Evolutionary conservation across 202 grass and related monocot species (phyloP).

Genomic region (Musa balbisiana): DNA sequence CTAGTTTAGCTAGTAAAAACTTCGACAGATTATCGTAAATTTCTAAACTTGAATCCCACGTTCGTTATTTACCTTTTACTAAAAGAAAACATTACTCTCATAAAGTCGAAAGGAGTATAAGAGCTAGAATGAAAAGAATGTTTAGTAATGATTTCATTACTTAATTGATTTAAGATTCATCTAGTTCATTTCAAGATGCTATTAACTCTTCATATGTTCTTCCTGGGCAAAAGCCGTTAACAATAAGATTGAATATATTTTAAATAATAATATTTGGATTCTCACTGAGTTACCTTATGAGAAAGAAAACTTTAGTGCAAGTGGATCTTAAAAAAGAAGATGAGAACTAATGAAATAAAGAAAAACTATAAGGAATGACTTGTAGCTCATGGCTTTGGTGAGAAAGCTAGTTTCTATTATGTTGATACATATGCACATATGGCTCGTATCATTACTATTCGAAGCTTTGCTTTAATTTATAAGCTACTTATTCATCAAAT

Average conservation of each 20-base stretch:
- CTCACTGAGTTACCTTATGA: not conserved
- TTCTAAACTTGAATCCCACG: not conserved
- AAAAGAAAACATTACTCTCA: not conserved
- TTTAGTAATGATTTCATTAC: not conserved
- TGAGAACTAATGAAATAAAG: not conserved
- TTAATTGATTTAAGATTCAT: not conserved
- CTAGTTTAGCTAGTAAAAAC: too few species aligned
- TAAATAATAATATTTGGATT: too few species aligned
- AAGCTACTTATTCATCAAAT: slow-evolving; percentile 19
- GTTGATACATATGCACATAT: slow-evolving; percentile 8
- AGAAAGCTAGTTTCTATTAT: not conserved
- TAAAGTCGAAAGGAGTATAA: not conserved
- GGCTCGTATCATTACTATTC: not conserved
- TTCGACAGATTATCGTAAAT: too few species aligned
- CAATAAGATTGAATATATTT: slow-evolving; percentile 3
- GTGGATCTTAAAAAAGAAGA: slow-evolving; percentile 22
- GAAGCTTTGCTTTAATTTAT: not conserved
- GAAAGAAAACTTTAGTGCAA: not conserved
- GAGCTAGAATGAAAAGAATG: slow-evolving; percentile 7
- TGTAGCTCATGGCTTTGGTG: slow-evolving; percentile 1
- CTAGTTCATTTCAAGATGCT: not conserved
- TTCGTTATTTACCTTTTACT: not conserved
- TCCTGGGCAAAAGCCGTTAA: not conserved
- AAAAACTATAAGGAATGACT: slow-evolving; percentile 15
- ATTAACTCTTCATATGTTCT: too few species aligned